Evolutionary conservation across 179 eudicot species (phyloP), one percentile per base, ranked within the genome.

Genomic region (Corrigiola litoralis): DNA sequence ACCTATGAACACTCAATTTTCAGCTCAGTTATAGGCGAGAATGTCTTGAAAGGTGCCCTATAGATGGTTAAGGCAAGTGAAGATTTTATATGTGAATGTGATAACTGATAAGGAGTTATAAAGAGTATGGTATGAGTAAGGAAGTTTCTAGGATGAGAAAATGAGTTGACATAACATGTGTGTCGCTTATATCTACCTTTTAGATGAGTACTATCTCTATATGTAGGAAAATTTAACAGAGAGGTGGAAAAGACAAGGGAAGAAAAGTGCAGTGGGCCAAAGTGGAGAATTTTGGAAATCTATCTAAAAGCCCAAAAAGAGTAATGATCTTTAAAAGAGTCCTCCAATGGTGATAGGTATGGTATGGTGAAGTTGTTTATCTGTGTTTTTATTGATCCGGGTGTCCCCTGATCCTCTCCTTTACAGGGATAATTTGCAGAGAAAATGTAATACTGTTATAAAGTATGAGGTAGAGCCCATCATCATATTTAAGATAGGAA

Each of bases 101-200:
- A 27, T 40, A 45, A 52, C 45, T 38, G 48, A 32, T 61, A 63
- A 13, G n/a, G 56, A 40, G 68, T 40, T 46, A 54, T 44, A 63
- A 14, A 33, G 17, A 4, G 14, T 17, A 34, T 18, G 17, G 32
- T 38, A 45, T 41, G 62, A 55, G 54, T 27, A 52, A 61, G 62
- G 55, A 70, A 54, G 24, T 52, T 53, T 51, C 20, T 33, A 42
- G 65, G 52, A 46, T 63, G 46, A 27, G 69, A 72, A 58, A 65
- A 48, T 58, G 71, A 65, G 65, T 65, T 65, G 58, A 64, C 69
- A 57, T 48, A 62, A 53, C 68, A 65, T 65, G 66, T 47, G 37
- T n/a, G n/a, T n/a, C n/a, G 57, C 25, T 63, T 31, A 44, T 45
- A 25, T 34, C 18, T 18, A 42, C 48, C 25, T 46, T 65, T 32